Evolutionary conservation across 164 flowering plant species (phyloP).

Genomic region (Berberis thunbergii): DNA sequence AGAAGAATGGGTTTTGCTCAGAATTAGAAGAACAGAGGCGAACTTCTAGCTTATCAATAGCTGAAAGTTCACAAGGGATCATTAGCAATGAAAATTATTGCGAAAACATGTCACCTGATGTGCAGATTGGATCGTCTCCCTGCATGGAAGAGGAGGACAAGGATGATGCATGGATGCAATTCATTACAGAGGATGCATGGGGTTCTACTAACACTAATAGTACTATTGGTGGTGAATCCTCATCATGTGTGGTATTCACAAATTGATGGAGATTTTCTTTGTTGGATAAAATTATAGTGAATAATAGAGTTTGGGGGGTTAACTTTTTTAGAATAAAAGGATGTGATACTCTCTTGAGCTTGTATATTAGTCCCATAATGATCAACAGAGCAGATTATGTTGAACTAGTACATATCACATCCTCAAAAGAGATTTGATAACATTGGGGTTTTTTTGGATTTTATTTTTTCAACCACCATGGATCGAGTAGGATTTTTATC

Average conservation of each 20-base stretch:
- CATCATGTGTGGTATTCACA: constrained; percentile 24
- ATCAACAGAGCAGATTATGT: no score
- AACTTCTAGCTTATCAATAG: constrained; percentile 25
- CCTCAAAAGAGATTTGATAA: no score
- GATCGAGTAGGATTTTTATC: no score
- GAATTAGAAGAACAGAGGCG: constrained; percentile 51
- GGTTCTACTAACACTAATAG: constrained; percentile 28
- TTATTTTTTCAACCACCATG: no score
- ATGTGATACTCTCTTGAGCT: background rate
- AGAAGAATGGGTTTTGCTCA: constrained; percentile 67
- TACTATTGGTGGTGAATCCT: constrained; percentile 21
- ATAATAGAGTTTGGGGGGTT: background rate
- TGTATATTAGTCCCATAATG: no score
- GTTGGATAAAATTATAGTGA: background rate
- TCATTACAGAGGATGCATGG: constrained; percentile 86
- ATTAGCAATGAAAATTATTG: constrained; percentile 19
- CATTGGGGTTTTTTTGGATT: no score
- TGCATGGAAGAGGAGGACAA: constrained; percentile 68
- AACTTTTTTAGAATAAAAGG: background rate
- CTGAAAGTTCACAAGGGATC: constrained; percentile 28
- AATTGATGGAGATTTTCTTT: constrained; percentile 12
- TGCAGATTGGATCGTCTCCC: constrained; percentile 42
- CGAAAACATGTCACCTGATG: constrained; percentile 68
- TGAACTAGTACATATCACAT: no score
- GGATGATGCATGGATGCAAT: constrained; percentile 96